Evolutionary conservation across 345 rosid species (phyloP), one percentile per base, ranked within the genome.

Genomic region (Salix dunnii): DNA sequence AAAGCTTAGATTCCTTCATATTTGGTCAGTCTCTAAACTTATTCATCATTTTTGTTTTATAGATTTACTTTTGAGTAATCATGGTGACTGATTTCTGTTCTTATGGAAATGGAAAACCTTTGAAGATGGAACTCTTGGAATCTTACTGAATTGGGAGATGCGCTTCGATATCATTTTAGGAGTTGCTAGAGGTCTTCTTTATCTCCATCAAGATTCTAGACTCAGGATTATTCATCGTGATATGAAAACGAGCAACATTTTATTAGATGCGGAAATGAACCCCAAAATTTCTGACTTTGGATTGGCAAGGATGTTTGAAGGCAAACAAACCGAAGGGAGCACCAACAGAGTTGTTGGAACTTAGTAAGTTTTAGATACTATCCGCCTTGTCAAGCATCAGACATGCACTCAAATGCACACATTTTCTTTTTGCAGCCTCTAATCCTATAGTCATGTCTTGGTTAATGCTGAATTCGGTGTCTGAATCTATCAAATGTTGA

Each of bases 211-310:
- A 67, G 46, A 67, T 67, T 67, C 27, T 67, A 36, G 70, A 31
- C 70, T 67, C 70, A 35, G 43, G 36, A 35, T 67, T 67, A 33
- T 35, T 33, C 46, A 35, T 38, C 42, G 42, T 17, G 68, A 64
- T 35, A 13, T 64, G 13, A 64, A 67, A 67, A 38, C 70, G 11
- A 35, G 46, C 48, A 64, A 64, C 30, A 35, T 64, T 27, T 30
- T 64, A 35, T 35, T 64, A 3, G 68, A 64, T 11, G 28, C 5
- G 11, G 68, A 64, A 6, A 64, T 64, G 68, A 64, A 64, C 2
- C 68, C 68, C 4, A 64, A 64, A 35, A 64, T 64, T 25, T 64
- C 68, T n/a, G 68, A 64, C 30, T 64, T 64, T 30, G 68, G 68
- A 17, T 25, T 64, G 68, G 68, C 68, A 7, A 64, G 68, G 68